A percentile compares a stretch with the other conserved stretches of the same genome.
Evolutionary conservation across 768 basidiomycete species (phyloP).

Genomic region (Daedaleopsis sinensis): DNA sequence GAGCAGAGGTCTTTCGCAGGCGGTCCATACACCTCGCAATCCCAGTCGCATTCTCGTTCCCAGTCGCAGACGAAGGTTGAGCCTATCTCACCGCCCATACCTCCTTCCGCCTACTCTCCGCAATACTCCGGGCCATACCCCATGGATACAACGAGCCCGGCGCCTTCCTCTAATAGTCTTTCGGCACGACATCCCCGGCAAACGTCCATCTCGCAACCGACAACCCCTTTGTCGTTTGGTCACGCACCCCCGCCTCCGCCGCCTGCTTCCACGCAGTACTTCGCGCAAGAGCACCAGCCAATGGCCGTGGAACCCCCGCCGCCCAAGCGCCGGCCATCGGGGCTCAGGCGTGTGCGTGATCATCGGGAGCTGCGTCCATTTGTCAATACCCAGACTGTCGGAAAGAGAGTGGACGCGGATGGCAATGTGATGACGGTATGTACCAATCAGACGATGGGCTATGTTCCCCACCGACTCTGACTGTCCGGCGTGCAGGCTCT

Average conservation of each 20-base stretch:
- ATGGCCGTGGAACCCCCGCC: slow-evolving; percentile 70
- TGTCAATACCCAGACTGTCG: slow-evolving; percentile 60
- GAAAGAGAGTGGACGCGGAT: slow-evolving; percentile 76
- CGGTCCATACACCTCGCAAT: slow-evolving; percentile 52
- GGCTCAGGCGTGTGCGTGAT: slow-evolving; percentile 79
- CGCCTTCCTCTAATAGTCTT: slow-evolving; percentile 54
- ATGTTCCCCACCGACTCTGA: slow-evolving; percentile 14
- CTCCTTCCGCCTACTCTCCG: slow-evolving; percentile 57
- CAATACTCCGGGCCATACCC: slow-evolving; percentile 54
- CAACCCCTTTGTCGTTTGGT: slow-evolving; percentile 71
- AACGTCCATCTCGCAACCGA: slow-evolving; percentile 66
- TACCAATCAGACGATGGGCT: slow-evolving; percentile 20
- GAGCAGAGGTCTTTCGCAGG: slow-evolving; percentile 45
- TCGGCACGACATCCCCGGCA: slow-evolving; percentile 50
- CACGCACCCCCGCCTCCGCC: slow-evolving; percentile 56
- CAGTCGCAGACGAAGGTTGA: slow-evolving; percentile 61
- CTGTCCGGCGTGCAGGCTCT: slow-evolving; percentile 46
- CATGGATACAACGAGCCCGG: slow-evolving; percentile 69
- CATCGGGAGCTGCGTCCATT: slow-evolving; percentile 78
- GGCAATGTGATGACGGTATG: slow-evolving; percentile 84
- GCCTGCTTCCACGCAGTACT: slow-evolving; percentile 55
- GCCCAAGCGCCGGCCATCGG: slow-evolving; percentile 69
- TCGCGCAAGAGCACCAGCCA: slow-evolving; percentile 60
- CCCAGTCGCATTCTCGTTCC: slow-evolving; percentile 54
- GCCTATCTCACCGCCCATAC: slow-evolving; percentile 46